Evolutionary conservation across 768 basidiomycete genomes (phyloP).

Genomic region (Pholiota molesta): DNA sequence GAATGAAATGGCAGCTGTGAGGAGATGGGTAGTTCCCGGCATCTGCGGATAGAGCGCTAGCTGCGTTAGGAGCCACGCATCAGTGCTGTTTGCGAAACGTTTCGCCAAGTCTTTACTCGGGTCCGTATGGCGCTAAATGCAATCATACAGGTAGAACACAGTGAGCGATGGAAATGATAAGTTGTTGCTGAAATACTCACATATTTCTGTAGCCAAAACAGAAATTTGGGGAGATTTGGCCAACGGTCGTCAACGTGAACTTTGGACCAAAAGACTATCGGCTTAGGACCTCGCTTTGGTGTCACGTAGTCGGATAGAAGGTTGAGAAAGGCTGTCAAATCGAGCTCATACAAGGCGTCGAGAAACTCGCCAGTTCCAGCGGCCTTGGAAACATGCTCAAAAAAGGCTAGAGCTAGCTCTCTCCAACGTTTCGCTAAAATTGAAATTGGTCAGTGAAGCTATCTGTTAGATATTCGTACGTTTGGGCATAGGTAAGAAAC

Average conservation of each 20-base stretch:
- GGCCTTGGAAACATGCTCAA: conserved; percentile 1
- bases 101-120: background rate
- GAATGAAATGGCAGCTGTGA: background rate
- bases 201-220: conserved; percentile 7
- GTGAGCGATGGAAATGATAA: too few species aligned
- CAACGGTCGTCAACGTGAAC: conserved; percentile 9
- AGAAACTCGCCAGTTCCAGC: conserved; percentile 3
- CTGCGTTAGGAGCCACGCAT: background rate
- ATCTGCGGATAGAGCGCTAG: background rate
- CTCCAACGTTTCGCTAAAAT: background rate
- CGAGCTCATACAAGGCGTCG: conserved; percentile 4
- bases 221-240: conserved; percentile 8
- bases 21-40: background rate
- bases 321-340: background rate
- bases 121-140: background rate
- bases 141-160: too few species aligned
- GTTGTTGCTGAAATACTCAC: background rate
- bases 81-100: background rate
- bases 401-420: background rate
- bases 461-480: background rate
- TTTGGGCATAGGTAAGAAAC: background rate
- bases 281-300: background rate
- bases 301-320: background rate
- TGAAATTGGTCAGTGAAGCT: background rate
- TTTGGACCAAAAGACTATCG: conserved; percentile 5